Conservation (phyloP, 768 basidiomycete genomes). For the Auriscalpium microsporum region DNA sequence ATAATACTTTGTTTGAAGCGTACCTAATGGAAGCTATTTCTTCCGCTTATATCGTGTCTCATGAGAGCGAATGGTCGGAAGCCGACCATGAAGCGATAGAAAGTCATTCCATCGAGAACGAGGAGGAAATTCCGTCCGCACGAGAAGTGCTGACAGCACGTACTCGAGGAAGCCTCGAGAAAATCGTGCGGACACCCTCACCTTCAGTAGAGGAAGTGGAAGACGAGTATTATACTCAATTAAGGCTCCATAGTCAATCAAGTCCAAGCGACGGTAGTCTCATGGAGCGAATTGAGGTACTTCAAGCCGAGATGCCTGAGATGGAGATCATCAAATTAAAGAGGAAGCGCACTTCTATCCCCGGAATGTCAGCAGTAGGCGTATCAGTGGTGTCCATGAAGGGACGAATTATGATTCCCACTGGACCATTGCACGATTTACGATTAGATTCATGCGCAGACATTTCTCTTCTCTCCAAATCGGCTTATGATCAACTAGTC, state of each 20-base stretch:
- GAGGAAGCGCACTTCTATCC: background rate
- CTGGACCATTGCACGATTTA: background rate
- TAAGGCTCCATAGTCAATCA: background rate
- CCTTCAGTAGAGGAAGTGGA: background rate
- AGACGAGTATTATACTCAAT: background rate
- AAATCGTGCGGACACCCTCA: background rate
- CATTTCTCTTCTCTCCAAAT: background rate
- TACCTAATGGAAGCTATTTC: background rate
- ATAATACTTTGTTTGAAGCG: constrained; percentile 12
- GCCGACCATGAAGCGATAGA: too few species aligned
- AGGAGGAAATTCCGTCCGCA: too few species aligned
- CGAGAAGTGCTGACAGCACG: too few species aligned
- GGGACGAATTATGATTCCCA: background rate
- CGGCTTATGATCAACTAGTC: too few species aligned
- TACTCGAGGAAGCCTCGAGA: background rate
- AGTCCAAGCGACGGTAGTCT: background rate
- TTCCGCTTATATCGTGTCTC: background rate
- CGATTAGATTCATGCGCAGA: background rate
- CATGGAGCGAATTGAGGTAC: background rate
- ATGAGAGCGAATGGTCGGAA: too few species aligned
- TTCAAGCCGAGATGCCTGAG: constrained; percentile 19
- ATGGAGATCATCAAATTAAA: background rate
- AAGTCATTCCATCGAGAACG: too few species aligned
- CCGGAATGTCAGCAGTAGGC: background rate
- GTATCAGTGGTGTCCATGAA: background rate